Conservation (phyloP, 176 grass and related monocot genomes). For the Triticum urartu region DNA sequence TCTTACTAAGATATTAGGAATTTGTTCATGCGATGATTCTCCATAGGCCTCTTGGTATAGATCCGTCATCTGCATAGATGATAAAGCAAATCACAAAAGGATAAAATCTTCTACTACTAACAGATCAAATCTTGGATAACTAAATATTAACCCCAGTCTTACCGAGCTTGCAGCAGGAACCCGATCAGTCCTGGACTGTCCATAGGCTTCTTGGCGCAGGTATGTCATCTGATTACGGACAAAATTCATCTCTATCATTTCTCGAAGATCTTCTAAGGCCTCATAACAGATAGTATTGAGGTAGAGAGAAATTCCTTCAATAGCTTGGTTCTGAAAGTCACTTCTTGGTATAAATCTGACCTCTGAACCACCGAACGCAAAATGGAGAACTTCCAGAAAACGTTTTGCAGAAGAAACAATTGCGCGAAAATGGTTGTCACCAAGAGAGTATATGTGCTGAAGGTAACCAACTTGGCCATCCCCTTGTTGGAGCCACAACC, state of each 20-base stretch:
- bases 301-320: conserved; percentile 20
- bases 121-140: too few relatives aligned
- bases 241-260: background rate
- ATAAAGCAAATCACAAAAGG: too few relatives aligned
- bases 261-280: background rate
- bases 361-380: background rate
- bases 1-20: conserved; percentile 18
- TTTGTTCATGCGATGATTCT: too few relatives aligned
- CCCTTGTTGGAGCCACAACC: conserved; percentile 60
- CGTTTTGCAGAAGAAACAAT: background rate
- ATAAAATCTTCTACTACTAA: too few relatives aligned
- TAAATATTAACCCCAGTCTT: too few relatives aligned
- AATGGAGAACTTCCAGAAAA: background rate
- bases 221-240: background rate
- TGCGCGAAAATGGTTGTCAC: background rate
- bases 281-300: conserved; percentile 24
- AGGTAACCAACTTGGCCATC: conserved; percentile 19
- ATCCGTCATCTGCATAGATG: too few relatives aligned
- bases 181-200: too few relatives aligned
- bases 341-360: background rate
- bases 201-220: too few relatives aligned
- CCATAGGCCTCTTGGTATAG: too few relatives aligned
- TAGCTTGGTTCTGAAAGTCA: conserved; percentile 1
- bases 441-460: background rate
- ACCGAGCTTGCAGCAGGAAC: too few relatives aligned